Evolutionary conservation across 805 yeast genomes (phyloP).

Genomic region (Zygosaccharomyces bailii): DNA sequence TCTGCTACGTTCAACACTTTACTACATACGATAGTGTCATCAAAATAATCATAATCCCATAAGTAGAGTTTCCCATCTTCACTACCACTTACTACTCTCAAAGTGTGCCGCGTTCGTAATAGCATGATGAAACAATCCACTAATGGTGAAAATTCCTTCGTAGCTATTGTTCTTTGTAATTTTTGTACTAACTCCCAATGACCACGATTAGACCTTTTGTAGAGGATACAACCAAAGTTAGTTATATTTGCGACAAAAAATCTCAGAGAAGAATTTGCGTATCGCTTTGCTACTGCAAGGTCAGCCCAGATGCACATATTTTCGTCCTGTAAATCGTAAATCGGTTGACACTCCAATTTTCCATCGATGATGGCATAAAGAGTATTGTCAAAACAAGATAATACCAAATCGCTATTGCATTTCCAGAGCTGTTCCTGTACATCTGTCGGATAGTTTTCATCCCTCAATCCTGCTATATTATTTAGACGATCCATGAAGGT

Average conservation of each 20-base stretch:
- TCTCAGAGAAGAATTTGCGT: slow-evolving; percentile 12
- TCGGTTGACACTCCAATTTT: slow-evolving; percentile 11
- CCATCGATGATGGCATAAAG: slow-evolving; percentile 12
- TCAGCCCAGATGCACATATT: slow-evolving; percentile 14
- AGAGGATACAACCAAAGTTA: slow-evolving; percentile 24
- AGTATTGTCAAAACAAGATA: slow-evolving; percentile 17
- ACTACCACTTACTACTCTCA: slow-evolving; percentile 23
- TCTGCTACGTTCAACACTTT: slow-evolving; percentile 6
- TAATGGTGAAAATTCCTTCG: slow-evolving; percentile 12
- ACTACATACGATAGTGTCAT: slow-evolving; percentile 9
- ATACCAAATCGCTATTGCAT: slow-evolving; percentile 3
- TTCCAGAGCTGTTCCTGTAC: slow-evolving; percentile 1
- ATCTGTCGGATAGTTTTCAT: not conserved
- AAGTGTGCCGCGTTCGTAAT: slow-evolving; percentile 3
- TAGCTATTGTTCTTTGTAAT: slow-evolving; percentile 7
- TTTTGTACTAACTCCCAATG: slow-evolving; percentile 20
- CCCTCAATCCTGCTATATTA: slow-evolving; percentile 7
- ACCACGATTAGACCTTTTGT: slow-evolving; percentile 20
- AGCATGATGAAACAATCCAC: slow-evolving; percentile 19
- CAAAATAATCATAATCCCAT: slow-evolving; percentile 20
- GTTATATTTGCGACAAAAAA: slow-evolving; percentile 17
- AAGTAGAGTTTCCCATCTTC: slow-evolving; percentile 19
- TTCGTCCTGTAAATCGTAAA: not conserved
- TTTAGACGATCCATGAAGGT: slow-evolving; percentile 5
- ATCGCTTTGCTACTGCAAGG: slow-evolving; percentile 17